Percentiles rank a stretch among this genome's conserved stretches.
Evolutionary conservation across 192 early-diverging fungal species (phyloP).

Genomic region (Allomyces javanicus): DNA sequence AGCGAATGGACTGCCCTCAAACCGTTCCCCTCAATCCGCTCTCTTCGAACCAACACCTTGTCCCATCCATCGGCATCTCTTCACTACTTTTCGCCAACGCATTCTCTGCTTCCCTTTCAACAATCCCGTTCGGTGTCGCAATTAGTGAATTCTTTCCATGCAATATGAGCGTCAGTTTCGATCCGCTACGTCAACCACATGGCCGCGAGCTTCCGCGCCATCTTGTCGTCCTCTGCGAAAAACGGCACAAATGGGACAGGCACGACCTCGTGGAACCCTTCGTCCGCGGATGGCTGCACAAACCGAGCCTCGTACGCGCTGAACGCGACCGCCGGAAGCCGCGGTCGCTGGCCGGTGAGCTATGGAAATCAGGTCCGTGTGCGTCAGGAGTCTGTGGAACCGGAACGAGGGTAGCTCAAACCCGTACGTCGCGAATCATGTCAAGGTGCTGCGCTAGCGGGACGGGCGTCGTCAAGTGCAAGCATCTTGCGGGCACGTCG

Average conservation of each 20-base stretch:
- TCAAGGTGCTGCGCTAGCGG: conserved; percentile 6
- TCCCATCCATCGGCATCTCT: too few relatives aligned
- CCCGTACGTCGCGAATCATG: conserved; percentile 35
- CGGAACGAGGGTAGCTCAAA: conserved; percentile 33
- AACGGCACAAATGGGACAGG: conserved; percentile 33
- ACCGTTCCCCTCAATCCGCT: too few relatives aligned
- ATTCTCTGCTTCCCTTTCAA: too few relatives aligned
- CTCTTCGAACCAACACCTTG: too few relatives aligned
- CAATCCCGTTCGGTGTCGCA: too few relatives aligned
- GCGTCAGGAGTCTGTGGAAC: conserved; percentile 63
- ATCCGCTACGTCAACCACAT: too few relatives aligned
- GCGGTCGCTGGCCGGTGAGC: conserved; percentile 7
- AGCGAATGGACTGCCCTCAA: too few relatives aligned
- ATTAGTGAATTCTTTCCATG: too few relatives aligned
- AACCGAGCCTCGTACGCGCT: conserved; percentile 21
- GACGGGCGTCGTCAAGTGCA: neutral
- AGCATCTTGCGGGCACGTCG: neutral
- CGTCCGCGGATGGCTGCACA: conserved; percentile 18
- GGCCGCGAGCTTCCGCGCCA: too few relatives aligned
- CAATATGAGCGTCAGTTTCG: too few relatives aligned
- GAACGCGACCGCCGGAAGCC: conserved; percentile 36
- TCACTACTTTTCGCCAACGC: too few relatives aligned
- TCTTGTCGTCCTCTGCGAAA: neutral
- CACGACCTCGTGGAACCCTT: conserved; percentile 42
- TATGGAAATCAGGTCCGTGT: conserved; percentile 7